These are phyloP conservation scores for Phanerochaete carnosa DNA, from an alignment of 768 basidiomycete species.

Conservation along the genomic window DNA sequence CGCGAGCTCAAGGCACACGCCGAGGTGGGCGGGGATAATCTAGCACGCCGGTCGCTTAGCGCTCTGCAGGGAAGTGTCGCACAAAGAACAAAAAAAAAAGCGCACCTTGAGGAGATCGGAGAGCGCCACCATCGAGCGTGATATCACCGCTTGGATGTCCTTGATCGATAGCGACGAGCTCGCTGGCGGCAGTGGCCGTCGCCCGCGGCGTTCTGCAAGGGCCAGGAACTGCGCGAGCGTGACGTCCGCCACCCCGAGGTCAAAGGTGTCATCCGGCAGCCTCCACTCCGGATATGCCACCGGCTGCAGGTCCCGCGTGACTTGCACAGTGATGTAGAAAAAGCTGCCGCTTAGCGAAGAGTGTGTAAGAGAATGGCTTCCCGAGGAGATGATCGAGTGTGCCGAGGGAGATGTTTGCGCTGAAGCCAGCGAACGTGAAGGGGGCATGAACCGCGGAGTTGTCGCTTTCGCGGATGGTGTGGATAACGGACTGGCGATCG, in stretches of 20 bases:
- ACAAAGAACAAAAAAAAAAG: background rate
- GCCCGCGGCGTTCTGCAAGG: slow-evolving; percentile 53
- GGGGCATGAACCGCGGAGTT: slow-evolving; percentile 22
- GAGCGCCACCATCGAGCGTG: slow-evolving; percentile 66
- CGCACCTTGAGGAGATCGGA: slow-evolving; percentile 72
- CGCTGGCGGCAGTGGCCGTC: slow-evolving; percentile 11
- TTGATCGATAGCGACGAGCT: slow-evolving; percentile 21
- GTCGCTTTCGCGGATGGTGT: slow-evolving; percentile 21
- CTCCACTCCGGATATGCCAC: slow-evolving; percentile 78
- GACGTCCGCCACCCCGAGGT: slow-evolving; percentile 81
- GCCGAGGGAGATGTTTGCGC: slow-evolving; percentile 61
- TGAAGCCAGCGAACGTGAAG: slow-evolving; percentile 27
- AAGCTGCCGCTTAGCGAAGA: slow-evolving; percentile 91
- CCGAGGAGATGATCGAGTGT: slow-evolving; percentile 44
- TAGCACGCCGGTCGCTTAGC: slow-evolving; percentile 23
- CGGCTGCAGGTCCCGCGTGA: slow-evolving; percentile 89
- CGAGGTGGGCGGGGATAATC: slow-evolving; percentile 59
- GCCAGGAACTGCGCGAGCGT: slow-evolving; percentile 76
- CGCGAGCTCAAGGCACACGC: slow-evolving; percentile 81
- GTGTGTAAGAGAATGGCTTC: slow-evolving; percentile 66
- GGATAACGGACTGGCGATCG: slow-evolving; percentile 49
- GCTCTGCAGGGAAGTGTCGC: slow-evolving; percentile 1
- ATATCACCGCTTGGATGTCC: slow-evolving; percentile 47
- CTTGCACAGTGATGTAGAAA: slow-evolving; percentile 82
- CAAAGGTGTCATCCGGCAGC: slow-evolving; percentile 69